Conservation (phyloP, 1,139 yeast genomes). For the Diutina scorzettiae region DNA sequence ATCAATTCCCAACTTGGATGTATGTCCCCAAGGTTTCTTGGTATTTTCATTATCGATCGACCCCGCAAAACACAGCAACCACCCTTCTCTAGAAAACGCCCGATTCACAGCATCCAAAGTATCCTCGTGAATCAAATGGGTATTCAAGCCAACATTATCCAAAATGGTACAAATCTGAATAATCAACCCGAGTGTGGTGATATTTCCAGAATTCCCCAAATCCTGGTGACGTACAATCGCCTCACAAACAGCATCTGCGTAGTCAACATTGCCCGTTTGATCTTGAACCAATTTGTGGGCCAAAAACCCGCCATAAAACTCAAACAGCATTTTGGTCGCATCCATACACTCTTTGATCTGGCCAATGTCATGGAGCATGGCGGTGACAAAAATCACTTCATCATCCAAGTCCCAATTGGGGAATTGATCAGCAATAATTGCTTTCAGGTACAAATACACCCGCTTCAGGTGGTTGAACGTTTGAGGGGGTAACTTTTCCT, state of each 20-base stretch:
- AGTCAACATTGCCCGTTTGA: constrained; percentile 16
- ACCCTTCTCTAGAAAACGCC: constrained; percentile 20
- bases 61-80: constrained; percentile 23
- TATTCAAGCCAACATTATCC: constrained; percentile 25
- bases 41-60: constrained; percentile 25
- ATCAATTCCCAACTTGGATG: constrained; percentile 23
- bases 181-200: constrained; percentile 26
- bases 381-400: constrained; percentile 21
- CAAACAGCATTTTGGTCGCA: constrained; percentile 27
- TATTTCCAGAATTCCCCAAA: constrained; percentile 22
- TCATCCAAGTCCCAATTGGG: constrained; percentile 23
- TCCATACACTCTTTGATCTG: constrained; percentile 24
- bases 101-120: constrained; percentile 21
- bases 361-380: constrained; percentile 26
- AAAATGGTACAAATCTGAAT: constrained; percentile 25
- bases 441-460: constrained; percentile 21
- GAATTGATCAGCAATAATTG: constrained; percentile 26
- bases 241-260: constrained; percentile 28
- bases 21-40: constrained; percentile 26
- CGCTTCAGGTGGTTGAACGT: constrained; percentile 24
- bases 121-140: constrained; percentile 19
- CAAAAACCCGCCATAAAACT: constrained; percentile 25
- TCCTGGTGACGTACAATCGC: constrained; percentile 30
- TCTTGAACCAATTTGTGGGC: constrained; percentile 19
- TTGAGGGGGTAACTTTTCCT: constrained; percentile 15